Conservation (phyloP, 2,329 filamentous ascomycete species). For the Ilyonectria mors-panacis region DNA sequence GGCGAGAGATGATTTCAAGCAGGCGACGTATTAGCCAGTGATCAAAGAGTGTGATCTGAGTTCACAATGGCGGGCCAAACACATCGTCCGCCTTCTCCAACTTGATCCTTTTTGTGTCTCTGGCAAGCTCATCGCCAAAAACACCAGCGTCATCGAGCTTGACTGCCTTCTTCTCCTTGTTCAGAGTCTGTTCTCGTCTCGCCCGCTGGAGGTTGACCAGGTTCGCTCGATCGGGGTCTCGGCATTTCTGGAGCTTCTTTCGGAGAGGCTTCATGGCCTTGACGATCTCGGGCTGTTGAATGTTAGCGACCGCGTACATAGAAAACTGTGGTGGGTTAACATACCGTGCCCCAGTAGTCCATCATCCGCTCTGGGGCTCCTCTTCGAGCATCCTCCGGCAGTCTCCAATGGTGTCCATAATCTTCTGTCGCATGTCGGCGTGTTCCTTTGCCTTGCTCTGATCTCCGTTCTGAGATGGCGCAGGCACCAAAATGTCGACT, state of each 20-base stretch:
- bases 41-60: not conserved
- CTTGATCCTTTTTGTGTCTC: constrained; percentile 64
- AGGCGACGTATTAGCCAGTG: not conserved
- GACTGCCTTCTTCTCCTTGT: constrained; percentile 61
- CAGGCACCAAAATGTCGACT: constrained; percentile 63
- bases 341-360: constrained; percentile 68
- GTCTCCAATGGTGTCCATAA: constrained; percentile 62
- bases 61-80: constrained; percentile 63
- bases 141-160: constrained; percentile 60
- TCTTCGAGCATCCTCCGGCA: constrained; percentile 70
- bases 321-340: constrained; percentile 28
- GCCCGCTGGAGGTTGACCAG: constrained; percentile 78
- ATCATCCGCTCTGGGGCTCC: constrained; percentile 71
- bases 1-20: too few relatives aligned
- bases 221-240: constrained; percentile 82
- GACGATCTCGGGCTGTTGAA: constrained; percentile 58
- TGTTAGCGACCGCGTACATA: constrained; percentile 34
- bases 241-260: constrained; percentile 80
- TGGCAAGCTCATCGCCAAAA: constrained; percentile 59
- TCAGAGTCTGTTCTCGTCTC: constrained; percentile 68
- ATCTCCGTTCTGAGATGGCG: constrained; percentile 52
- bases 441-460: constrained; percentile 41
- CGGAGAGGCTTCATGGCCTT: constrained; percentile 70
- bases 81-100: constrained; percentile 60
- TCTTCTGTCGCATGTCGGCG: constrained; percentile 60